Evolutionary conservation across 345 rosid genomes (phyloP).

Genomic region (Rhizophora mangle): DNA sequence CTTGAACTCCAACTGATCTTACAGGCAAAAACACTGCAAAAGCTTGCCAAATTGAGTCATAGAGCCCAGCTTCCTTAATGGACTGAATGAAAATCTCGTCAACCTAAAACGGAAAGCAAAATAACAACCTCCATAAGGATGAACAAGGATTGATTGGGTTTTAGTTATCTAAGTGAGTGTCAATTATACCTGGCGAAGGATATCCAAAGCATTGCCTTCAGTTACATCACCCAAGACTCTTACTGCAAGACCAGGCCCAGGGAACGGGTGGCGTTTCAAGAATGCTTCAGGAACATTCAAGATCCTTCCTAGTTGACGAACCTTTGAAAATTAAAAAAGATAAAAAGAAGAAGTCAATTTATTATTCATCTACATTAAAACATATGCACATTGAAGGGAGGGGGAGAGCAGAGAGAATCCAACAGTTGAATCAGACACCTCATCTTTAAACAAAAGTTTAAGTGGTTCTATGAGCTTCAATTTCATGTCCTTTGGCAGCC

Average conservation of each 20-base stretch:
- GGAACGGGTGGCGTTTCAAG: conserved; percentile 94
- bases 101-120: conserved; percentile 45
- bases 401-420: background rate
- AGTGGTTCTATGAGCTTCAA: conserved; percentile 96
- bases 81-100: conserved; percentile 98
- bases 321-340: conserved; percentile 41
- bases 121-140: background rate
- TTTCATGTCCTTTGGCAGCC: conserved; percentile 97
- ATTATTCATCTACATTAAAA: background rate
- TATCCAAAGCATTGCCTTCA: conserved; percentile 79
- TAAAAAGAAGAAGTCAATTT: background rate
- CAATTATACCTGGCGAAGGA: conserved; percentile 70
- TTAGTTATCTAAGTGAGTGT: background rate
- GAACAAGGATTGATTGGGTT: background rate
- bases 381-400: background rate
- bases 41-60: conserved; percentile 98
- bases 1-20: conserved; percentile 96
- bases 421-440: conserved; percentile 43
- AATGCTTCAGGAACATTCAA: conserved; percentile 80
- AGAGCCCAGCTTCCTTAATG: conserved; percentile 91
- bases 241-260: conserved; percentile 98
- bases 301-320: conserved; percentile 83
- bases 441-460: conserved; percentile 91
- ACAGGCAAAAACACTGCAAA: conserved; percentile 95
- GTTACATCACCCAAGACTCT: conserved; percentile 94